A percentile compares a stretch with the other conserved stretches of the same genome.
These are phyloP conservation scores for Arbutus unedo DNA, from an alignment of 148 eudicot species.

Conservation along the genomic window DNA sequence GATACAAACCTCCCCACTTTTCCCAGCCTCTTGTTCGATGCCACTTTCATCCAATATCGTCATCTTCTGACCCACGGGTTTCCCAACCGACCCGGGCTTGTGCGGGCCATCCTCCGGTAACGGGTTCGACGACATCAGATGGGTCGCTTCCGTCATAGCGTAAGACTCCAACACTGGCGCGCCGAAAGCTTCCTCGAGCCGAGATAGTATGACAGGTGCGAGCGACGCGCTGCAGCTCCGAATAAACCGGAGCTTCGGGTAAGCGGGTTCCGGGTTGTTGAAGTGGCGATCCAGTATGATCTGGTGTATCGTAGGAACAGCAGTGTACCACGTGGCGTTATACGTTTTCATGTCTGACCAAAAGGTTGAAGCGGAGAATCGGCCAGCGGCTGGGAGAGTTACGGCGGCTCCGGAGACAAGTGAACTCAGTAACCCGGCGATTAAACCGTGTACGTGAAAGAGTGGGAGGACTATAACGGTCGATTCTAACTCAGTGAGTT, in stretches of 20 bases:
- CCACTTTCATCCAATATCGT: conserved; percentile 74
- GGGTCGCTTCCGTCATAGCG: conserved; percentile 96
- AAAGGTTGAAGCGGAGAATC: conserved; percentile 85
- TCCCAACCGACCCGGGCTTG: conserved; percentile 76
- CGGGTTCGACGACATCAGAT: conserved; percentile 86
- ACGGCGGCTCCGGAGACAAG: conserved; percentile 79
- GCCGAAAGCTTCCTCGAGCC: conserved; percentile 75
- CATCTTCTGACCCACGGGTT: conserved; percentile 88
- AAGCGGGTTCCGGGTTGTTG: conserved; percentile 49
- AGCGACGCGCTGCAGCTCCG: conserved; percentile 87
- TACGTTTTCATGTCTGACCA: conserved; percentile 75
- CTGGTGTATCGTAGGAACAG: conserved; percentile 96
- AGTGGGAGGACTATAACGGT: conserved; percentile 84
- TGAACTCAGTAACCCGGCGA: conserved; percentile 69
- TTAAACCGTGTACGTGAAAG: conserved; percentile 84
- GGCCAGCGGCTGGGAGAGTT: conserved; percentile 65
- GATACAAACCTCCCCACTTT: conserved; percentile 71
- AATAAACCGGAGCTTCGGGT: conserved; percentile 84
- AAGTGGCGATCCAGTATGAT: conserved; percentile 74
- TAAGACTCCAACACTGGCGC: conserved; percentile 97
- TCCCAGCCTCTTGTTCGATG: conserved; percentile 42
- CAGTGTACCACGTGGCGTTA: conserved; percentile 91
- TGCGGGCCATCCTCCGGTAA: conserved; percentile 74
- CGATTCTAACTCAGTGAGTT: conserved; percentile 71
- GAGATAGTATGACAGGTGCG: conserved; percentile 58